Evolutionary conservation across 2,329 filamentous ascomycete genomes (phyloP).

Genomic region (Ascochyta viciae-villosae): DNA sequence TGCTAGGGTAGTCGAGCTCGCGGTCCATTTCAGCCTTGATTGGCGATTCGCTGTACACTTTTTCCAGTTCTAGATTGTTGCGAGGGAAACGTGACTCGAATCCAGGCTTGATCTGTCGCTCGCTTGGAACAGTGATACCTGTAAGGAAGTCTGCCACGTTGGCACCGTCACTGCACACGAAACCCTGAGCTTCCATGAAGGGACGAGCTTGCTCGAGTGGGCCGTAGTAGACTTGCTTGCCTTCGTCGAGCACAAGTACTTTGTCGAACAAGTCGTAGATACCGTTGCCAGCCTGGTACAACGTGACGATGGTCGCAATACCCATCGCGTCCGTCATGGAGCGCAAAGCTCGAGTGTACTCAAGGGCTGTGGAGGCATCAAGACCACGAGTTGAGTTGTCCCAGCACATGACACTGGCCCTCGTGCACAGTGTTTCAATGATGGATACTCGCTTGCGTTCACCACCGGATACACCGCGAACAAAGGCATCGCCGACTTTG

Average conservation of each 20-base stretch:
- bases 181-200: conserved; percentile 74
- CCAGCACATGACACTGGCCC: conserved; percentile 63
- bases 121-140: conserved; percentile 64
- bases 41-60: conserved; percentile 58
- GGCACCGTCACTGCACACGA: conserved; percentile 66
- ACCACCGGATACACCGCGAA: conserved; percentile 72
- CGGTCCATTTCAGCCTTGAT: conserved; percentile 60
- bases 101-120: conserved; percentile 50
- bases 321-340: conserved; percentile 58
- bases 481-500: conserved; percentile 71
- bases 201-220: conserved; percentile 63
- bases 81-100: conserved; percentile 53
- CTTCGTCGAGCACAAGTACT: conserved; percentile 75
- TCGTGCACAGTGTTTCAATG: conserved; percentile 66
- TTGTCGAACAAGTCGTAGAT: conserved; percentile 74
- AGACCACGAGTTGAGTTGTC: conserved; percentile 52
- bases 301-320: conserved; percentile 60
- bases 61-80: conserved; percentile 52
- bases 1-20: conserved; percentile 65
- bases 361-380: conserved; percentile 55
- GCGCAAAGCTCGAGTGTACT: conserved; percentile 62
- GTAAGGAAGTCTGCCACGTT: conserved; percentile 80
- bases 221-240: conserved; percentile 78
- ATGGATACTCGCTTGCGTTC: conserved; percentile 75
- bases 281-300: conserved; percentile 59